Conservation (phyloP, 169 alveolate species). For the Cryptosporidium bovis region DNA sequence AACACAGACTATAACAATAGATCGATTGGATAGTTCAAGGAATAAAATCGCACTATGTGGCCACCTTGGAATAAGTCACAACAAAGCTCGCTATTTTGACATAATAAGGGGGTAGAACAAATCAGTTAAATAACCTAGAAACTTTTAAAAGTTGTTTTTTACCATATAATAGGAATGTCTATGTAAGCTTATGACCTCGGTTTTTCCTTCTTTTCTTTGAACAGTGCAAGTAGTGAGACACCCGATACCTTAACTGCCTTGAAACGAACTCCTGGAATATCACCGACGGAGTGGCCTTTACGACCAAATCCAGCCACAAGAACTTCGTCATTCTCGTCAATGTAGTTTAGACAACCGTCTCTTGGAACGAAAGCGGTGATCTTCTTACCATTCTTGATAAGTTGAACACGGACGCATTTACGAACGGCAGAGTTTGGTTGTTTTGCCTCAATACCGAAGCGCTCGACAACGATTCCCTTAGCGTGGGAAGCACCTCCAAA, state of each 20-base stretch:
- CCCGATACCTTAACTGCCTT: slow-evolving; percentile 98
- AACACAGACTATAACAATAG: slow-evolving; percentile 26
- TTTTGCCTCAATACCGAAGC: slow-evolving; percentile 98
- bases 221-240: slow-evolving; percentile 94
- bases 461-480: slow-evolving; percentile 99
- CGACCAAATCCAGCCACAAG: slow-evolving; percentile 99
- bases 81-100: not conserved
- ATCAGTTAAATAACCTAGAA: slow-evolving; percentile 9
- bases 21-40: slow-evolving; percentile 6
- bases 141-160: slow-evolving; percentile 1
- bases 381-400: slow-evolving; percentile 98
- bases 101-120: not conserved
- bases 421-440: slow-evolving; percentile 99
- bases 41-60: not conserved
- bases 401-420: slow-evolving; percentile 99
- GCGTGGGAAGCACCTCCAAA: slow-evolving; percentile 99
- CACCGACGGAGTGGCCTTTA: slow-evolving; percentile 99
- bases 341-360: slow-evolving; percentile 98
- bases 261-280: slow-evolving; percentile 99
- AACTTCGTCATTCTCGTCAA: slow-evolving; percentile 99
- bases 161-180: slow-evolving; percentile 17
- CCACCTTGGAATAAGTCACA: not conserved
- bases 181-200: slow-evolving; percentile 88
- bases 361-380: slow-evolving; percentile 99
- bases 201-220: slow-evolving; percentile 97